phyloP scores from a whole-genome alignment of 192 early-diverging fungal genomes.

The Umbelopsis isabellina region DNA sequence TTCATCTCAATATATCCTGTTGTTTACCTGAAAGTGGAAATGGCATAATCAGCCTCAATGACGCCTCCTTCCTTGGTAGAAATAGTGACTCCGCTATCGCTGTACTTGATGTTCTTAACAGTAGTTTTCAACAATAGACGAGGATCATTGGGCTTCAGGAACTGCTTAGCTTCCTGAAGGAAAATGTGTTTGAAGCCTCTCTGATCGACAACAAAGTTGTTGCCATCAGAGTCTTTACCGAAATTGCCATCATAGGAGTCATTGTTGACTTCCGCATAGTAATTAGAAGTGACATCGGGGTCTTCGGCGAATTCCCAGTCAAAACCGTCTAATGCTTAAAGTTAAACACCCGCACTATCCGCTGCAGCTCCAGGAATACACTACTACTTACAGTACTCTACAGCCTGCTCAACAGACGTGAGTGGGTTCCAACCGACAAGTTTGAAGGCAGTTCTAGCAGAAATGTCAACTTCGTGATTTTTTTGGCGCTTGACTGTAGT shows the following conservation, averaged over 20 bases:
- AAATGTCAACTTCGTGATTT: conserved; percentile 34
- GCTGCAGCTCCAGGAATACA: too few species aligned
- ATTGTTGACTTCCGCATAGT: conserved; percentile 32
- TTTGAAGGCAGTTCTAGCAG: conserved; percentile 32
- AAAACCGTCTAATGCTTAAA: conserved; percentile 5
- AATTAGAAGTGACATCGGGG: conserved; percentile 31
- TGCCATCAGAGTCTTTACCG: conserved; percentile 25
- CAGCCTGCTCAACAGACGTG: conserved; percentile 30
- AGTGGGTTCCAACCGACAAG: conserved; percentile 38
- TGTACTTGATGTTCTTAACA: conserved; percentile 37
- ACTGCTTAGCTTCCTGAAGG: conserved; percentile 30
- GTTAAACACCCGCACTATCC: too few species aligned
- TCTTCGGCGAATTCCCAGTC: conserved; percentile 42
- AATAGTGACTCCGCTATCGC: conserved; percentile 29
- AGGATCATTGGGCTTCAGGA: conserved; percentile 28
- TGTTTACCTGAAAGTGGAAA: conserved; percentile 45
- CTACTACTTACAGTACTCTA: conserved; percentile 34
- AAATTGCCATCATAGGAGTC: conserved; percentile 28
- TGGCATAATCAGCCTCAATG: conserved; percentile 40
- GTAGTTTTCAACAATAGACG: conserved; percentile 37
- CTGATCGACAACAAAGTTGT: conserved; percentile 43
- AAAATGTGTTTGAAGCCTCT: conserved; percentile 45
- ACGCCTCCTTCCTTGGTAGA: conserved; percentile 28
- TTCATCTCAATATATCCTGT: neutral
- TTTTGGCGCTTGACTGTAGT: conserved; percentile 26